phyloP scores from a whole-genome alignment of 768 basidiomycete species.

The Hemileccinum impolitum region DNA sequence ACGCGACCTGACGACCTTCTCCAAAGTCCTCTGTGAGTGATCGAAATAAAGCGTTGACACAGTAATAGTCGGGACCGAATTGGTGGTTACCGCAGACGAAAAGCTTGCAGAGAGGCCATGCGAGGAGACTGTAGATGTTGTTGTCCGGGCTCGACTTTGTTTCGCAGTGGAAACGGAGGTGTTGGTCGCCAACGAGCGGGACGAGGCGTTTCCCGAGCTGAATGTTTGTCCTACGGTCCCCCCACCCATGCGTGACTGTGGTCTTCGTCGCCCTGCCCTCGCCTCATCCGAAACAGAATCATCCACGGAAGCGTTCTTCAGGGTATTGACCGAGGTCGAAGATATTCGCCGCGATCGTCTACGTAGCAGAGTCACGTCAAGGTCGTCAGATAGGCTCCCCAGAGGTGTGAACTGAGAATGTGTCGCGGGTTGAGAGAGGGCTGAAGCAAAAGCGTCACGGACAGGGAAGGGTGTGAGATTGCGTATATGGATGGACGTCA shows the following conservation, averaged over 20 bases:
- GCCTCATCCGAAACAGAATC: slow-evolving; percentile 32
- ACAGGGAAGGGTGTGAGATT: slow-evolving; percentile 85
- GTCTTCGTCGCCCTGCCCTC: slow-evolving; percentile 37
- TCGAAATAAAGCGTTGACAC: slow-evolving; percentile 44
- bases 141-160: slow-evolving; percentile 44
- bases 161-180: slow-evolving; percentile 32
- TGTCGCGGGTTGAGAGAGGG: slow-evolving; percentile 63
- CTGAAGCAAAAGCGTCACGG: slow-evolving; percentile 70
- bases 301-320: slow-evolving; percentile 45
- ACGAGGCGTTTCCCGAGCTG: slow-evolving; percentile 5
- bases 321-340: slow-evolving; percentile 49
- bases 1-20: slow-evolving; percentile 68
- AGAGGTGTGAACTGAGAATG: slow-evolving; percentile 55
- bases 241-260: slow-evolving; percentile 41
- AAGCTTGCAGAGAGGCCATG: slow-evolving; percentile 9
- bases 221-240: slow-evolving; percentile 13
- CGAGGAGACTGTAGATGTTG: slow-evolving; percentile 50
- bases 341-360: slow-evolving; percentile 63
- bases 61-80: slow-evolving; percentile 13
- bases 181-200: slow-evolving; percentile 18
- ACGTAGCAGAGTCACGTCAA: slow-evolving; percentile 57
- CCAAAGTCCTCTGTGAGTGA: slow-evolving; percentile 65
- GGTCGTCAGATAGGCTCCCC: slow-evolving; percentile 65
- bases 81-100: slow-evolving; percentile 2
- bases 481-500: slow-evolving; percentile 68